Conservation (phyloP, 805 yeast species). For the Pichia sporocuriosa region DNA sequence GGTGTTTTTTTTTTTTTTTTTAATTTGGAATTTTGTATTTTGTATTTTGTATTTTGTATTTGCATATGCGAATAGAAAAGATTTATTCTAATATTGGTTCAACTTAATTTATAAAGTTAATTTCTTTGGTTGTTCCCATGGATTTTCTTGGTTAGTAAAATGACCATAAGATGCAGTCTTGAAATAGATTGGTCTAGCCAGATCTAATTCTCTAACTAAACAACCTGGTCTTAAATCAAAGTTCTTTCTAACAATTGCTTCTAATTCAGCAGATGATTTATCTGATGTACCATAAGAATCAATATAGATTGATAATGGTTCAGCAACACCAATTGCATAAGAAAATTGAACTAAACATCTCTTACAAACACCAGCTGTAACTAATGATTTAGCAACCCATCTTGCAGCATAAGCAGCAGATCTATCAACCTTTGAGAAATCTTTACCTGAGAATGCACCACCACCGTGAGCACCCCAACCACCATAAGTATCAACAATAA, state of each 20-base stretch:
- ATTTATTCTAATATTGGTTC: background rate
- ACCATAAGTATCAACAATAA: conserved; percentile 99
- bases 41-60: background rate
- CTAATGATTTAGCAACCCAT: conserved; percentile 99
- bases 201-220: conserved; percentile 90
- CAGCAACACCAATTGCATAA: conserved; percentile 99
- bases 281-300: conserved; percentile 98
- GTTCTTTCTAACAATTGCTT: conserved; percentile 84
- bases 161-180: conserved; percentile 99
- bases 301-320: conserved; percentile 95
- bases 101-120: conserved; percentile 44
- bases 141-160: conserved; percentile 97
- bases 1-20: background rate
- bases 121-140: conserved; percentile 97
- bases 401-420: conserved; percentile 99
- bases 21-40: conserved; percentile 8
- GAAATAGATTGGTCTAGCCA: conserved; percentile 98
- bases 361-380: conserved; percentile 89
- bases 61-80: too few relatives aligned
- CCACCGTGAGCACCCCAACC: conserved; percentile 99
- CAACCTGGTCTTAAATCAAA: conserved; percentile 99
- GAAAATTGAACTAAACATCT: conserved; percentile 98
- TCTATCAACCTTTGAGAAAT: conserved; percentile 99
- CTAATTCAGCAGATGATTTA: conserved; percentile 83
- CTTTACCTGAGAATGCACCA: conserved; percentile 99